Evolutionary conservation across 2,329 filamentous ascomycete genomes (phyloP).

Genomic region (Monosporascus sp.): DNA sequence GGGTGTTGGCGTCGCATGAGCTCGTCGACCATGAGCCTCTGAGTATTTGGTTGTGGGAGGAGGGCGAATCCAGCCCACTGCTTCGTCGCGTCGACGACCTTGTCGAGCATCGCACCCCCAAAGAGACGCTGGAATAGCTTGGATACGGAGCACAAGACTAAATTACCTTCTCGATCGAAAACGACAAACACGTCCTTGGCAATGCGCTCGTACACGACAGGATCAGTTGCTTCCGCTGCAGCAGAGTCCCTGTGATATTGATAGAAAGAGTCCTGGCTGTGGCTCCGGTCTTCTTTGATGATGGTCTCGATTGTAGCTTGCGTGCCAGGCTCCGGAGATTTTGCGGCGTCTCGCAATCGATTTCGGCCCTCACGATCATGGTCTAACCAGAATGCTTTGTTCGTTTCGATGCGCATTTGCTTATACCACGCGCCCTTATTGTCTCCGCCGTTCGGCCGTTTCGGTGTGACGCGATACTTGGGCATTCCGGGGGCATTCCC

Average conservation of each 20-base stretch:
- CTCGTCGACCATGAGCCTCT: not conserved
- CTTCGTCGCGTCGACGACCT: not conserved
- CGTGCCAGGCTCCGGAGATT: not conserved
- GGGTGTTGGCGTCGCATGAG: not conserved
- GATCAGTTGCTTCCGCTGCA: not conserved
- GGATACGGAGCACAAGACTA: not conserved
- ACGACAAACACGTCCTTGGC: not conserved
- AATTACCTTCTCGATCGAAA: not conserved
- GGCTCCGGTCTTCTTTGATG: not conserved
- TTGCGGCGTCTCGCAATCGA: not conserved
- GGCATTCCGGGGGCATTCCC: not conserved
- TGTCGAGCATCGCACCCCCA: not conserved
- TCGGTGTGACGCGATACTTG: not conserved
- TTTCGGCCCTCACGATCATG: not conserved
- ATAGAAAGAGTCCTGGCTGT: not conserved
- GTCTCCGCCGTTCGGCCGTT: not conserved
- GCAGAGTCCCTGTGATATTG: not conserved
- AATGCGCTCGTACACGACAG: not conserved
- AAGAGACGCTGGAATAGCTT: constrained; percentile 1
- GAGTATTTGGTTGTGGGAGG: not conserved
- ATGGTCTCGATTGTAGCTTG: not conserved
- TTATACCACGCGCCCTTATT: not conserved
- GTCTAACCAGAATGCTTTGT: not conserved
- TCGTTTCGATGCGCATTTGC: not conserved
- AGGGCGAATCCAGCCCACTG: not conserved